Evolutionary conservation across 2,329 filamentous ascomycete genomes (phyloP).

Genomic region (Tetracladium maxilliforme): DNA sequence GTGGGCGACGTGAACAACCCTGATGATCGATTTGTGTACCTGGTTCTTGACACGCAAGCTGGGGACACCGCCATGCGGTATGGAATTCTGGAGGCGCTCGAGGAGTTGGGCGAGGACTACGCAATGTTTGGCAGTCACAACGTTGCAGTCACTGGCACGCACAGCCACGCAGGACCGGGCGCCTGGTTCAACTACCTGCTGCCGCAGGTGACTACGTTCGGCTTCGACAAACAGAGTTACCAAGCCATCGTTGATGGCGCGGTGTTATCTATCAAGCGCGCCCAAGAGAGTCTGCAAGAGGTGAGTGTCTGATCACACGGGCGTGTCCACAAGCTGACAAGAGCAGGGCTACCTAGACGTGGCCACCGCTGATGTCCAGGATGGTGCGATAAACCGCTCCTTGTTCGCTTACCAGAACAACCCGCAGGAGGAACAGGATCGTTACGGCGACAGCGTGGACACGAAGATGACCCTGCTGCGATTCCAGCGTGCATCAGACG

Average conservation of each 20-base stretch:
- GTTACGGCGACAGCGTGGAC: conserved; percentile 50
- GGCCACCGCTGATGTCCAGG: conserved; percentile 51
- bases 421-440: conserved; percentile 56
- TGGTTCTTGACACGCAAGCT: conserved; percentile 75
- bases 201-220: conserved; percentile 77
- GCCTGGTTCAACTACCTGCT: conserved; percentile 92
- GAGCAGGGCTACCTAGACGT: conserved; percentile 51
- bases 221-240: conserved; percentile 79
- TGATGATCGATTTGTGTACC: conserved; percentile 65
- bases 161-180: conserved; percentile 82
- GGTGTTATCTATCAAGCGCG: conserved; percentile 65
- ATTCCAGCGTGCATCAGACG: conserved; percentile 60
- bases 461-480: conserved; percentile 69
- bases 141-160: conserved; percentile 79
- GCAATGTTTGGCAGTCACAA: conserved; percentile 65
- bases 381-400: conserved; percentile 82
- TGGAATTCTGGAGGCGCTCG: conserved; percentile 69
- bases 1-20: conserved; percentile 53
- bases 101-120: conserved; percentile 56
- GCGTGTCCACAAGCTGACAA: conserved; percentile 4
- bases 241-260: conserved; percentile 79
- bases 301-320: conserved; percentile 20
- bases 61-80: conserved; percentile 81
- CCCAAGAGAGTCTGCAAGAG: conserved; percentile 59
- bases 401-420: conserved; percentile 81